Evolutionary conservation across 257 asterid genomes (phyloP).

Genomic region (Phtheirospermum japonicum): DNA sequence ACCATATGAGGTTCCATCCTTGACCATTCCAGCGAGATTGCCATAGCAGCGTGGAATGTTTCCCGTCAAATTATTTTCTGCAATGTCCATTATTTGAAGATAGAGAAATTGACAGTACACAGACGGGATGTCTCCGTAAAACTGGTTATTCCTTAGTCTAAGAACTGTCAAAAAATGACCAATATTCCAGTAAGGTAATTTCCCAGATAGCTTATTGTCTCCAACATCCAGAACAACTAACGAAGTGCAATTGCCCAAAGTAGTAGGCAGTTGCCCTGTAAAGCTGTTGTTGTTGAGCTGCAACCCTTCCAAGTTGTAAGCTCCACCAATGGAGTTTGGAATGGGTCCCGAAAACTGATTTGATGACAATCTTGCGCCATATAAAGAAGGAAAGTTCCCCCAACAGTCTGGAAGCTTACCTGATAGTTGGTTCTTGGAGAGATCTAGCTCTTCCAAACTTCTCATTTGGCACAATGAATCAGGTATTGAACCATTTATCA

Average conservation of each 20-base stretch:
- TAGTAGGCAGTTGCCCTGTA: conserved; percentile 15
- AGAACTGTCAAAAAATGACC: neutral
- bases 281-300: neutral
- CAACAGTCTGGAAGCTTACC: conserved; percentile 16
- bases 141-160: neutral
- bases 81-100: conserved; percentile 13
- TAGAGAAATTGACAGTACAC: neutral
- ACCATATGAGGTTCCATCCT: too few relatives aligned
- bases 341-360: conserved; percentile 7
- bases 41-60: conserved; percentile 16
- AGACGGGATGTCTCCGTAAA: conserved; percentile 5
- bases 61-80: conserved; percentile 11
- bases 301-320: neutral
- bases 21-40: neutral
- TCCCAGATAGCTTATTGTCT: neutral
- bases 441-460: neutral
- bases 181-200: neutral
- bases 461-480: neutral
- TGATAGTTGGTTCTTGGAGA: conserved; percentile 7
- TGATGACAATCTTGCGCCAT: conserved; percentile 4
- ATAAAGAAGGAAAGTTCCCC: neutral
- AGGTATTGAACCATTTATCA: conserved; percentile 4
- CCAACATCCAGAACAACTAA: neutral
- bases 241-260: neutral
- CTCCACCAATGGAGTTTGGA: conserved; percentile 17